Base-by-base conservation (phyloP, 257 asterid genomes). In the Hygrophila difformis region DNA sequence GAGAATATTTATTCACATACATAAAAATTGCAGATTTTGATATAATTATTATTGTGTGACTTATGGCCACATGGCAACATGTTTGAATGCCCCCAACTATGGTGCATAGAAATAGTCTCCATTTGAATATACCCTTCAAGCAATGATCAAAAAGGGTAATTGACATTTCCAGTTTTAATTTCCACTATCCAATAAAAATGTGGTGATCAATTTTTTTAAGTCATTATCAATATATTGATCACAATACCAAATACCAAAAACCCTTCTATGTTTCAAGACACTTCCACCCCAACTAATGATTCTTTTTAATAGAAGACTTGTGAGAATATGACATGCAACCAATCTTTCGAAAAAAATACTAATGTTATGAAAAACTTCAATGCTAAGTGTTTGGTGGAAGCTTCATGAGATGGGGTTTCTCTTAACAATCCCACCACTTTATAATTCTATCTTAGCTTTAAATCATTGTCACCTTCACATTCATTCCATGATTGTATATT, bases 101-200 rank as follows among this genome's bases (percentile, higher is more conserved):
- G 8, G 31, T 26, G 31, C 7, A 3, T 26, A 8, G 8, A 26
- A 26, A 26, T 26, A 26, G 7, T 33, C 12, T 1, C 37, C 37
- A 33, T 9, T 33, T 33, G 71, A 59, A 55, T 61, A 26, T 3
- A 26, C 4, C 8, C n/a, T 39, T 28, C 33, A 10, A n/a, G 46
- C 38, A 38, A 24, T 20, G 9, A 35, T 10, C n/a, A 8, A 59
- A 43, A 19, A 29, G 15, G 13, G 15, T 3, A 12, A 19, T 35
- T 51, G 18, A 33, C 14, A 21, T 17, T 24, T 26, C 13, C 16
- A 44, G 18, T 11, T 47, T 10, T n/a, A n/a, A n/a, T n/a, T n/a
- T n/a, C n/a, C n/a, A n/a, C n/a, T n/a, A n/a, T n/a, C n/a, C n/a
- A n/a, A n/a, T n/a, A 28, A 13, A 20, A 49, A 50, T 59, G 29